Base-by-base conservation (phyloP, 345 rosid species). In the Rhodamnia rubescens region DNA sequence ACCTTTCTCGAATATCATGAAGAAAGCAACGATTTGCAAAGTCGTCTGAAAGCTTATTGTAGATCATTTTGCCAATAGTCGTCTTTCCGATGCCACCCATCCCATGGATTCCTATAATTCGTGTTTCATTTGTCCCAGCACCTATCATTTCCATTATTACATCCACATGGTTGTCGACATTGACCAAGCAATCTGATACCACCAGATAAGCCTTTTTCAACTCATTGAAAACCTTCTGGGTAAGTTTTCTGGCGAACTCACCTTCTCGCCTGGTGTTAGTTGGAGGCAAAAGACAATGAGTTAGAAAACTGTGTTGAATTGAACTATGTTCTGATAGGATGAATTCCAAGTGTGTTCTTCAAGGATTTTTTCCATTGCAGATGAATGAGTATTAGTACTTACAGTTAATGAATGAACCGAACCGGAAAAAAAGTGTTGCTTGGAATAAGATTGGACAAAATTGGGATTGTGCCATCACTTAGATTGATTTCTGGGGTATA, bases 51-150 rank as follows among this genome's bases (percentile, higher is more conserved):
- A 36, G 40, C 40, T 36, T 2, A 36, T 27, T 59, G 2, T 0
- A 27, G 4, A 27, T 27, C 1, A 5, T 13, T 59, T 59, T 27
- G 8, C 7, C 36, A 27, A 59, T 13, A 27, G 16, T 59, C 20
- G 29, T 13, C 36, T 59, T 59, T 59, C 0, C 36, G 0, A 13
- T 3, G 14, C 74, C 0, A 59, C 18, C 5, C 20, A 59, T 27
- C 6, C 16, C 74, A 1, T 59, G 8, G 8, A 59, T 59, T 59
- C 0, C 21, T 0, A 59, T 59, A 14, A 27, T 27, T 10, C 4
- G 0, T 27, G 16, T 59, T 13, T 59, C 10, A 27, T 2, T 6
- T 59, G 0, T 59, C 14, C 2, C 0, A 0, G 0, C 74, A 0
- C 20, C 27, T 1, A 0, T 59, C 74, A n/a, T 59, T 13, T 59